These are phyloP conservation scores for Cyclanthera cordifolia DNA, from an alignment of 306 rosid genomes.

Conservation along the genomic window DNA sequence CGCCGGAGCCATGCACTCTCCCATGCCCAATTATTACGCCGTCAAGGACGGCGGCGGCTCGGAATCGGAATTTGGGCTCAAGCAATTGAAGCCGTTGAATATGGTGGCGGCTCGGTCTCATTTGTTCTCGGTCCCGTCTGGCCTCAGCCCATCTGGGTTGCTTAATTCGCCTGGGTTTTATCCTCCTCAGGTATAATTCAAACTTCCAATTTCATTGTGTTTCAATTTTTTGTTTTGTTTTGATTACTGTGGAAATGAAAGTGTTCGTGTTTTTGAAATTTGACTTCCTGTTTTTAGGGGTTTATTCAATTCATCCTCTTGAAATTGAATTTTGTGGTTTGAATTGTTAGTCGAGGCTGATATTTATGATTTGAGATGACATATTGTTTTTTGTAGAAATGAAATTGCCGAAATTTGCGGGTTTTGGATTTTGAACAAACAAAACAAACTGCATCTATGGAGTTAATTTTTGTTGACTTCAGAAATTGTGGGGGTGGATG, in stretches of 20 bases:
- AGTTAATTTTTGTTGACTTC: too few relatives aligned
- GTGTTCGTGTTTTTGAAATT: not conserved
- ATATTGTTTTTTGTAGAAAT: not conserved
- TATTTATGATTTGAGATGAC: not conserved
- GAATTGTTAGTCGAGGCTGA: not conserved
- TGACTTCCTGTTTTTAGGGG: not conserved
- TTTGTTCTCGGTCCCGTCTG: conserved; percentile 67
- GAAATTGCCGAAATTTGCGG: not conserved
- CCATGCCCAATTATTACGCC: conserved; percentile 27
- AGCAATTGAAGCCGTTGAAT: conserved; percentile 74
- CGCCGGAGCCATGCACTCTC: conserved; percentile 97
- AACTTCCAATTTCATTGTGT: not conserved
- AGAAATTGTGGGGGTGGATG: too few relatives aligned
- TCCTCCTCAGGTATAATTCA: conserved; percentile 56
- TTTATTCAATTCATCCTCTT: not conserved
- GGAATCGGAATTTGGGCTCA: conserved; percentile 42
- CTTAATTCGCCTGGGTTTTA: conserved; percentile 90
- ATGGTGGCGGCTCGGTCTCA: conserved; percentile 66
- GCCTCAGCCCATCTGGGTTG: conserved; percentile 81
- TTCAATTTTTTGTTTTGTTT: not conserved
- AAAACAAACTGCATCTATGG: too few relatives aligned
- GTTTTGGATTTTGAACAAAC: too few relatives aligned
- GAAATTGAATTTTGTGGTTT: not conserved
- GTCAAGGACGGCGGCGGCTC: conserved; percentile 29
- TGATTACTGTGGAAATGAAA: not conserved